Conservation (phyloP, 75 land plant genomes). For the Sequoia sempervirens region DNA sequence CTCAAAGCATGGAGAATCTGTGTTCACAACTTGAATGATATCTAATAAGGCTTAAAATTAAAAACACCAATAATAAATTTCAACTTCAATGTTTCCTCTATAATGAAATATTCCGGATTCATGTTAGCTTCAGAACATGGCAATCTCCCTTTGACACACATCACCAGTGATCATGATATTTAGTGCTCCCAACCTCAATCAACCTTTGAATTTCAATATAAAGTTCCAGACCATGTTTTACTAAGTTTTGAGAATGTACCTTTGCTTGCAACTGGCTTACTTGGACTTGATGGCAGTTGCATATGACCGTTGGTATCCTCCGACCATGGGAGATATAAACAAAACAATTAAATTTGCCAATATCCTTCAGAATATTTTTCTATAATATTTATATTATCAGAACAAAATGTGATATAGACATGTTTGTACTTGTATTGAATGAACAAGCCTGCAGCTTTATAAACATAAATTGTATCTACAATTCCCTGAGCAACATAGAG, state of each 20-base stretch:
- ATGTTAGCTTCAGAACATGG: not conserved
- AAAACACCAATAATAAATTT: not conserved
- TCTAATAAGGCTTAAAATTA: not conserved
- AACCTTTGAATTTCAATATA: not conserved
- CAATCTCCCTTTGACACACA: not conserved
- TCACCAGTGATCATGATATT: not conserved
- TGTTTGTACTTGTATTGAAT: not conserved
- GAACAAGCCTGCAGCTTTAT: too few species aligned
- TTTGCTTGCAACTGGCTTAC: not conserved
- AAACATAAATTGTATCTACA: too few species aligned
- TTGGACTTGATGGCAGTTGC: not conserved
- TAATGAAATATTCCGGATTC: not conserved
- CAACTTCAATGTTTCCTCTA: not conserved
- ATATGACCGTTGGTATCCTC: not conserved
- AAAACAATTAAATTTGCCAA: not conserved
- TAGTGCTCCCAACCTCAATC: not conserved
- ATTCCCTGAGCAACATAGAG: too few species aligned
- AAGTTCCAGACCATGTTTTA: not conserved
- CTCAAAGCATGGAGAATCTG: not conserved
- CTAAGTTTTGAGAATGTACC: not conserved
- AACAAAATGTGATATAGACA: not conserved
- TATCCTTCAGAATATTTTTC: not conserved
- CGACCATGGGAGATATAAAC: not conserved
- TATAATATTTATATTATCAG: not conserved
- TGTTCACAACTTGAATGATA: not conserved